Conservation (phyloP, 2,329 filamentous ascomycete genomes). For the Penicillium paneum region DNA sequence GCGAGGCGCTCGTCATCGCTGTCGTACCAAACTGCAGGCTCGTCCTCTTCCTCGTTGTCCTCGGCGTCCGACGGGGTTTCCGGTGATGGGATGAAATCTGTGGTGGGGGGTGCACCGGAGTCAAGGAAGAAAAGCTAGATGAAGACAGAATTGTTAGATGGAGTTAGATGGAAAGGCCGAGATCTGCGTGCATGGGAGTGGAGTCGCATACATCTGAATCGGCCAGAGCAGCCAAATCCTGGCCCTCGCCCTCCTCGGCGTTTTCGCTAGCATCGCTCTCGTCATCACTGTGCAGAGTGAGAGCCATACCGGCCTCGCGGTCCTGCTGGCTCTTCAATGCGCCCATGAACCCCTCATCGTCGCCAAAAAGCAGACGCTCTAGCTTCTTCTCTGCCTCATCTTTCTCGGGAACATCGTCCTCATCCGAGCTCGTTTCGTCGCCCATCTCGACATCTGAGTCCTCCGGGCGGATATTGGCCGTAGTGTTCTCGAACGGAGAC, state of each 20-base stretch:
- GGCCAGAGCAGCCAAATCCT: constrained; percentile 61
- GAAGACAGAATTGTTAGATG: constrained; percentile 5
- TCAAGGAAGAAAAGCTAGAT: constrained; percentile 75
- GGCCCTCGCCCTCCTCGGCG: constrained; percentile 40
- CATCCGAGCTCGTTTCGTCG: constrained; percentile 24
- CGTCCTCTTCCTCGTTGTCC: constrained; percentile 27
- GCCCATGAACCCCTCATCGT: constrained; percentile 75
- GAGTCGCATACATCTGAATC: constrained; percentile 63
- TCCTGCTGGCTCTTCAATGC: constrained; percentile 62
- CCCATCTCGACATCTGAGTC: constrained; percentile 28
- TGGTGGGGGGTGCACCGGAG: constrained; percentile 50
- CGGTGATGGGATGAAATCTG: constrained; percentile 30
- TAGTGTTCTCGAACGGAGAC: constrained; percentile 24
- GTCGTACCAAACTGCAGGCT: constrained; percentile 70
- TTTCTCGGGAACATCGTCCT: constrained; percentile 55
- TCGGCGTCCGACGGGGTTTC: constrained; percentile 41
- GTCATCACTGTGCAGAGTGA: constrained; percentile 33
- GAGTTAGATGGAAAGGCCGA: constrained; percentile 3
- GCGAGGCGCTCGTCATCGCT: constrained; percentile 89
- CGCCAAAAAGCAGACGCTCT: constrained; percentile 83
- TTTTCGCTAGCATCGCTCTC: constrained; percentile 26
- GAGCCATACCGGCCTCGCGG: constrained; percentile 40
- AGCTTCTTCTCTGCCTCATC: constrained; percentile 81
- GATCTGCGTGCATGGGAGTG: not conserved
- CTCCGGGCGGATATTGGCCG: constrained; percentile 15